Evolutionary conservation across 805 yeast genomes (phyloP), one percentile per base, ranked within the genome.

Genomic region (Metschnikowia baotianmanensis): DNA sequence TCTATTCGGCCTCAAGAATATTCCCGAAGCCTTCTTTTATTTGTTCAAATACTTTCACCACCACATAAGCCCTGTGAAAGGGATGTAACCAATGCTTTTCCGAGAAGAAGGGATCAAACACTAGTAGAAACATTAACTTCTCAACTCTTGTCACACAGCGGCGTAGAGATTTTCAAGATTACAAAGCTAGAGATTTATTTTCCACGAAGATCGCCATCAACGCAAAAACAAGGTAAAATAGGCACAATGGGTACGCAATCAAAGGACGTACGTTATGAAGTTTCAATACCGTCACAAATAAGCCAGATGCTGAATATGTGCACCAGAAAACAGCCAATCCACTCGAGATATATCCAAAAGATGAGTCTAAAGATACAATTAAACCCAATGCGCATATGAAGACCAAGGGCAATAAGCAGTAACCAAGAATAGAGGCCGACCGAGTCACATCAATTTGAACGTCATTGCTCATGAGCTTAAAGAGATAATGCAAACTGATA

Each of bases 191-290:
- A 5, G 48, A 37, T 43, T 46, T 50, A 32, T 68, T 70, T 48
- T 70, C 74, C 15, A 69, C 90, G 59, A 93, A 93, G 24, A 93
- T 83, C 1, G 96, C 95, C 95, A 93, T 89, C 51, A 93, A 73
- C 23, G 97, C 96, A 72, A 93, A 93, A 3, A 91, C 90, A 42
- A 90, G 80, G 71, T 93, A 93, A 60, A 91, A 91, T 67, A 93
- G 78, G 11, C 85, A 82, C 55, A 93, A 71, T 2, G 99, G 99
- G 58, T 93, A 93, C 2, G 97, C 99, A 44, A 93, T 84, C 47
- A 93, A 76, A 5, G 85, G 82, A 56, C 99, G 80, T 48, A 91
- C 96, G 52, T 89, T 86, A 37, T 82, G 80, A 44, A 93, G 71
- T 56, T 81, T 86, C 56, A 93, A 71, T 20, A 87, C 89, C 9